phyloP scores from a whole-genome alignment of 1,284 basidiomycete genomes.

The Fomitopsis betulina region DNA sequence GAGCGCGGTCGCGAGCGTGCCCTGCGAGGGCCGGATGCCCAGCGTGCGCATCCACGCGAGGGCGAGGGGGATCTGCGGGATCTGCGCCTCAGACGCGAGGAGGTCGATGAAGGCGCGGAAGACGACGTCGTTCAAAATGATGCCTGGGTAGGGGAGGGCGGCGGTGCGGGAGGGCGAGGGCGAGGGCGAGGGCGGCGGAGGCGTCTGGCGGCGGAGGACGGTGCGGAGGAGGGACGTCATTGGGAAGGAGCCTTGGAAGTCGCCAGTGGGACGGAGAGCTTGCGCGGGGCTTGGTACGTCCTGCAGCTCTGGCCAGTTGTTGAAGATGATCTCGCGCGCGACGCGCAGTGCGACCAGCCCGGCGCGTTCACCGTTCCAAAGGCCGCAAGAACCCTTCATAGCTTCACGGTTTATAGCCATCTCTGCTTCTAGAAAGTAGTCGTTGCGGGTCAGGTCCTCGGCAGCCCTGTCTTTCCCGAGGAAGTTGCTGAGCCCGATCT shows the following conservation, averaged over 20 bases:
- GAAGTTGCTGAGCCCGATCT: conserved; percentile 21
- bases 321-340: conserved; percentile 47
- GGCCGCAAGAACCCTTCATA: conserved; percentile 23
- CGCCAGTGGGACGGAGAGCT: conserved; percentile 27
- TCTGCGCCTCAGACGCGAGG: conserved; percentile 46
- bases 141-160: conserved; percentile 29
- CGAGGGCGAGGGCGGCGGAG: neutral
- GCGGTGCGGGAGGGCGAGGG: neutral
- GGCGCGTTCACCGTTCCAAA: conserved; percentile 47
- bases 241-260: conserved; percentile 22
- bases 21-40: conserved; percentile 44
- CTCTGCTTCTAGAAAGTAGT: conserved; percentile 22
- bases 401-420: conserved; percentile 21
- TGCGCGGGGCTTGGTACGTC: conserved; percentile 23
- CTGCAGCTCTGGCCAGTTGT: conserved; percentile 39
- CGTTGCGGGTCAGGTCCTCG: neutral
- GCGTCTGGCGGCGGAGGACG: conserved; percentile 2
- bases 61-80: conserved; percentile 60
- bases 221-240: conserved; percentile 23
- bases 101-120: conserved; percentile 66
- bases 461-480: neutral
- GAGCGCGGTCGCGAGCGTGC: conserved; percentile 60
- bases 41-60: conserved; percentile 77
- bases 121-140: conserved; percentile 44
- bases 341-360: conserved; percentile 41